A percentile compares a stretch with the other conserved stretches of the same genome.
Conservation (phyloP, 2,329 filamentous ascomycete species). For the Pseudocercospora crystallina region DNA sequence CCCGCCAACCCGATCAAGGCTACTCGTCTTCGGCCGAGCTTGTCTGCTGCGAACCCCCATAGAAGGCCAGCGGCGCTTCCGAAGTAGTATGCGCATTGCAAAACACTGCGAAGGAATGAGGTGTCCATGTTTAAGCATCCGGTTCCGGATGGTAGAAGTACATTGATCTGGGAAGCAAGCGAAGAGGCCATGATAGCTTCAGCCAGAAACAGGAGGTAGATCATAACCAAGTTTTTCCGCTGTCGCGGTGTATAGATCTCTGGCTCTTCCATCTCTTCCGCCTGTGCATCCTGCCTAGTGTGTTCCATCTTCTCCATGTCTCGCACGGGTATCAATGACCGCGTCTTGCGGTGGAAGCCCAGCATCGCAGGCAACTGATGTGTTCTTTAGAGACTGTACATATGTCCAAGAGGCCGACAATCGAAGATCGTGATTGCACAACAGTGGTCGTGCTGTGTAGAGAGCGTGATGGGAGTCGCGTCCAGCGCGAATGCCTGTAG, state of each 20-base stretch:
- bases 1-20: slow-evolving; percentile 45
- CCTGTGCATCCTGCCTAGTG: slow-evolving; percentile 21
- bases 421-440: neutral
- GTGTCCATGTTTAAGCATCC: slow-evolving; percentile 47
- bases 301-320: slow-evolving; percentile 42
- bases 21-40: slow-evolving; percentile 45
- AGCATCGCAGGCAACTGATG: slow-evolving; percentile 38
- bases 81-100: slow-evolving; percentile 51
- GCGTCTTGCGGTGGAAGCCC: slow-evolving; percentile 43
- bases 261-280: slow-evolving; percentile 30
- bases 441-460: neutral
- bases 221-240: slow-evolving; percentile 39
- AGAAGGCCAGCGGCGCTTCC: slow-evolving; percentile 46
- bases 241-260: slow-evolving; percentile 17
- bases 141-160: slow-evolving; percentile 45
- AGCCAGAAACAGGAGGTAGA: slow-evolving; percentile 49
- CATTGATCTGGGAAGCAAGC: slow-evolving; percentile 48
- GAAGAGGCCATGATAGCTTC: slow-evolving; percentile 53
- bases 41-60: slow-evolving; percentile 48
- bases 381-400: neutral
- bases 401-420: neutral
- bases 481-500: slow-evolving; percentile 4
- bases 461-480: slow-evolving; percentile 3
- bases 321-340: slow-evolving; percentile 45
- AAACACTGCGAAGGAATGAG: slow-evolving; percentile 48